Conservation (phyloP, 345 rosid genomes). For the Murraya koenigii region DNA sequence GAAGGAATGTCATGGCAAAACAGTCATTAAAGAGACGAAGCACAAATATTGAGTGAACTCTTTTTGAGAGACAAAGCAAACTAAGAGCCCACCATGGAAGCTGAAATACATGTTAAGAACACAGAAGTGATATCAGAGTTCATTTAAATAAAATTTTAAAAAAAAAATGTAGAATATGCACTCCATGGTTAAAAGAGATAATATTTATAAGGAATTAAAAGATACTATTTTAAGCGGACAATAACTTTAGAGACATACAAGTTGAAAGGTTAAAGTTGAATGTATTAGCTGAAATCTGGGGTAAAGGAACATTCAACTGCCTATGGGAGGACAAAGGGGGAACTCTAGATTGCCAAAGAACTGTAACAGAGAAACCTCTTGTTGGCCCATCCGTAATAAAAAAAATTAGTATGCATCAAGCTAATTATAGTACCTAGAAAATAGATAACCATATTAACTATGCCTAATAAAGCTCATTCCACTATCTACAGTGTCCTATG, state of each 20-base stretch:
- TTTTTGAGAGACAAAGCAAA: conserved; percentile 84
- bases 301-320: neutral
- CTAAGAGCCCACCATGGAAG: conserved; percentile 92
- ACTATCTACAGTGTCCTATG: neutral
- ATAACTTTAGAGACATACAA: neutral
- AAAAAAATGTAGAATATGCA: neutral
- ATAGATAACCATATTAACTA: neutral
- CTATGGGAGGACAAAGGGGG: neutral
- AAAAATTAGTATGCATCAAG: neutral
- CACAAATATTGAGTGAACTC: conserved; percentile 89
- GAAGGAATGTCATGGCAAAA: conserved; percentile 84
- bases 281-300: neutral
- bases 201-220: neutral
- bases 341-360: neutral
- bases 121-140: neutral
- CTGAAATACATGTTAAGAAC: conserved; percentile 37
- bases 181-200: neutral
- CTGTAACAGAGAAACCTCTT: neutral
- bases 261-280: neutral
- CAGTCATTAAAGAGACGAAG: conserved; percentile 95
- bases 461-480: neutral
- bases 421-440: neutral
- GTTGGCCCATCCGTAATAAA: neutral
- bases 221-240: neutral
- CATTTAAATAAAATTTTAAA: neutral